These are phyloP conservation scores for Porogramme epimiltina DNA, from an alignment of 1,284 basidiomycete genomes.

Conservation along the genomic window DNA sequence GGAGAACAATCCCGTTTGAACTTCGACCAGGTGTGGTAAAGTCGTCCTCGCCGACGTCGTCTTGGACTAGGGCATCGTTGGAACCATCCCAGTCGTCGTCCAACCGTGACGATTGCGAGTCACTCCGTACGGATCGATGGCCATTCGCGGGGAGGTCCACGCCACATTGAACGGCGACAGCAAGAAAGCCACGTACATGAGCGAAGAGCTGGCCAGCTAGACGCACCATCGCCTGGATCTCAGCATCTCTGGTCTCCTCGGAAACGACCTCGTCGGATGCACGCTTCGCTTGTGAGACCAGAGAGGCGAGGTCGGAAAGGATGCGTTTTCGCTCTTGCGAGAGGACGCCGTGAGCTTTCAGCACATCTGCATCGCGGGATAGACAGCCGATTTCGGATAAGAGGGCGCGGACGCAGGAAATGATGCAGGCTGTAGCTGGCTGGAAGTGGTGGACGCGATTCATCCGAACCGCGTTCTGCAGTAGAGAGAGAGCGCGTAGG, in stretches of 20 bases:
- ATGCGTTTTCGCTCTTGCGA: constrained; percentile 83
- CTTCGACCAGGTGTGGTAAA: constrained; percentile 23
- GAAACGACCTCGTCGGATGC: constrained; percentile 62
- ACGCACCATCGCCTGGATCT: constrained; percentile 74
- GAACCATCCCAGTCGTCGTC: constrained; percentile 24
- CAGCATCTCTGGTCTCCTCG: constrained; percentile 52
- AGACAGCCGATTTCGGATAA: constrained; percentile 86
- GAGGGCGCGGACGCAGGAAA: constrained; percentile 92
- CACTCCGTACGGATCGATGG: constrained; percentile 39
- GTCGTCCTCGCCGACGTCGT: constrained; percentile 21
- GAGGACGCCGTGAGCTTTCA: constrained; percentile 69
- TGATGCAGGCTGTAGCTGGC: constrained; percentile 85
- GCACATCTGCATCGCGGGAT: constrained; percentile 76
- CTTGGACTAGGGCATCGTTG: constrained; percentile 26
- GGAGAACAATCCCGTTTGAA: constrained; percentile 26
- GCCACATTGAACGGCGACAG: constrained; percentile 79
- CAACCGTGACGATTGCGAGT: constrained; percentile 35
- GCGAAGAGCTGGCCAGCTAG: constrained; percentile 75
- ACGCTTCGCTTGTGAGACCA: constrained; percentile 84
- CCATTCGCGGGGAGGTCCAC: constrained; percentile 66
- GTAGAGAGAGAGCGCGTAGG: constrained; percentile 81
- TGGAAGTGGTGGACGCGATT: constrained; percentile 83
- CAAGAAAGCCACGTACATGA: constrained; percentile 69
- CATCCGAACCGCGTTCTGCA: constrained; percentile 82
- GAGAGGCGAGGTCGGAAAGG: constrained; percentile 77